Base-by-base conservation (phyloP, 352 stramenopile species). In the Detonula confervacea region DNA sequence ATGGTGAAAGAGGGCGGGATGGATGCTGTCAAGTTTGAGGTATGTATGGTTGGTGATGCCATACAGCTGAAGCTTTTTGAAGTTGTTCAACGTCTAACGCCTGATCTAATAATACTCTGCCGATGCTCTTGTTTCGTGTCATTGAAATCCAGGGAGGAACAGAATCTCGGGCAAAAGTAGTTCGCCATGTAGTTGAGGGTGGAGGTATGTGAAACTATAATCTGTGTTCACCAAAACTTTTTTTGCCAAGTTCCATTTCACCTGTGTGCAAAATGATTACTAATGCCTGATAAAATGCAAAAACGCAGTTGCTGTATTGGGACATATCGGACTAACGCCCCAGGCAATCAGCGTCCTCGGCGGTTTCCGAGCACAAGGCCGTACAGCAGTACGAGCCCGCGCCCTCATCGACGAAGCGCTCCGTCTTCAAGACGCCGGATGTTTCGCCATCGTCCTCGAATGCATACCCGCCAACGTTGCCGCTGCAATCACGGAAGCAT, bases 21-120 rank as follows among this genome's bases (percentile, higher is more conserved):
- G 18, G 97, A 99, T 84, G 98, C 95, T 57, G 96, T 99, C 33
- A 99, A 99, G 89, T 95, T 99, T 25, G 97, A 99, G 90, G 97
- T 97, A 67, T 70, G 12, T 74, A 24, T 80, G 24, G 52, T 35
- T 24, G n/a, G n/a, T n/a, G n/a, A n/a, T n/a, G n/a, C n/a, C n/a
- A n/a, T n/a, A n/a, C n/a, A n/a, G n/a, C n/a, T n/a, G n/a, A n/a
- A n/a, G n/a, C n/a, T n/a, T n/a, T n/a, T n/a, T n/a, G n/a, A n/a
- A n/a, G n/a, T n/a, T n/a, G n/a, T n/a, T n/a, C n/a, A n/a, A n/a
- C n/a, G n/a, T n/a, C n/a, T n/a, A n/a, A n/a, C n/a, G n/a, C n/a
- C n/a, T n/a, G n/a, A n/a, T n/a, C n/a, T n/a, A n/a, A n/a, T n/a
- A n/a, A n/a, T n/a, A n/a, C n/a, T n/a, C n/a, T n/a, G n/a, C n/a